Evolutionary conservation across 192 early-diverging fungal species (phyloP).

Genomic region (Coemansia erecta): DNA sequence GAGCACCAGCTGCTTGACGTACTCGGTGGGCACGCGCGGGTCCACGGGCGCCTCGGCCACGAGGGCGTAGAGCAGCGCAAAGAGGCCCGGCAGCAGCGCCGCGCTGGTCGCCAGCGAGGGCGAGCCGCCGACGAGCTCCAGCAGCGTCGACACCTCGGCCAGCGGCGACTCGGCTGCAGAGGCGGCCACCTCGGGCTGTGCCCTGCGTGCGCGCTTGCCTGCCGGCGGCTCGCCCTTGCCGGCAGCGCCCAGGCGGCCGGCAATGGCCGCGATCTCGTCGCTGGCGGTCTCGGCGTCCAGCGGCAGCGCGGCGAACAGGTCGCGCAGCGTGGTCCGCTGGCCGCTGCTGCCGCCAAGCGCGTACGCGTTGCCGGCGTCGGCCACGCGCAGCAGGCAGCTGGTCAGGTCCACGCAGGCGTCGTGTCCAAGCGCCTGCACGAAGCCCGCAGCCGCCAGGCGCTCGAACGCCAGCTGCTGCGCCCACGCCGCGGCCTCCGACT

Average conservation of each 20-base stretch:
- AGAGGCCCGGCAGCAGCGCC: slow-evolving; percentile 65
- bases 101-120: slow-evolving; percentile 47
- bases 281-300: slow-evolving; percentile 33
- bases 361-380: slow-evolving; percentile 25
- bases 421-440: slow-evolving; percentile 18
- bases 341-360: slow-evolving; percentile 4
- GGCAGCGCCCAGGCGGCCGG: slow-evolving; percentile 15
- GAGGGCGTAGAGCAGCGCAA: slow-evolving; percentile 67
- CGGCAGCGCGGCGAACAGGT: slow-evolving; percentile 20
- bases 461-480: slow-evolving; percentile 41
- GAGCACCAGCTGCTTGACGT: slow-evolving; percentile 84
- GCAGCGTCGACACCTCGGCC: slow-evolving; percentile 60
- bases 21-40: slow-evolving; percentile 68
- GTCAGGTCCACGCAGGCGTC: slow-evolving; percentile 15
- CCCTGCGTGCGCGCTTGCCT: slow-evolving; percentile 20
- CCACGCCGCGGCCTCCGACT: slow-evolving; percentile 20
- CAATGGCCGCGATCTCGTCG: slow-evolving; percentile 21
- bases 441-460: slow-evolving; percentile 15
- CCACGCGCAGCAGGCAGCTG: slow-evolving; percentile 24
- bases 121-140: slow-evolving; percentile 78
- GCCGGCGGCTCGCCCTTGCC: slow-evolving; percentile 24
- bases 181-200: slow-evolving; percentile 14
- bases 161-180: slow-evolving; percentile 38
- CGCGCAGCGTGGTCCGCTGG: slow-evolving; percentile 34
- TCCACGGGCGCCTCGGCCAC: slow-evolving; percentile 53